A percentile compares a stretch with the other conserved stretches of the same genome.
These are phyloP conservation scores for Plasmodium inui DNA, from an alignment of 169 alveolate genomes.

Conservation along the genomic window DNA sequence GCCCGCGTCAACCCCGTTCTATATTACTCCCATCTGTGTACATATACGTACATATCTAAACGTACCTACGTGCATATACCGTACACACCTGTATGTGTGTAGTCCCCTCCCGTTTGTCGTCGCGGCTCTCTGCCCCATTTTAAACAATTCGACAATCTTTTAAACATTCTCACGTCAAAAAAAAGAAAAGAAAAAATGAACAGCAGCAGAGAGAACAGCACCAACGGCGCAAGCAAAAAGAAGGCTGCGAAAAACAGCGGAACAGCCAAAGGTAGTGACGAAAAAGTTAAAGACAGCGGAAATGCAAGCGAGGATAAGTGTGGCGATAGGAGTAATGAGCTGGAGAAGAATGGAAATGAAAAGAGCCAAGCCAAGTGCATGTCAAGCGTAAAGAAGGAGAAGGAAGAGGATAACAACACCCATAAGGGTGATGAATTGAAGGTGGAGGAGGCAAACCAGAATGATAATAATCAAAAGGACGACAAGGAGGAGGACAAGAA, in stretches of 20 bases:
- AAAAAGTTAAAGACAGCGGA: constrained; percentile 25
- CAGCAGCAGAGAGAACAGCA: constrained; percentile 2
- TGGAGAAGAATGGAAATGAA: neutral
- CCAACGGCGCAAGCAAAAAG: neutral
- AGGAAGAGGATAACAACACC: neutral
- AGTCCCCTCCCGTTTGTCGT: neutral
- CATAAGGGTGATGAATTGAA: neutral
- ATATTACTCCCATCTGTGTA: neutral
- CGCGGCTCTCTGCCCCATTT: neutral
- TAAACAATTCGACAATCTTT: constrained; percentile 13
- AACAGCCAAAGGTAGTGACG: neutral
- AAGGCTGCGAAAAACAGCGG: constrained; percentile 8
- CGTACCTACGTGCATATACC: neutral
- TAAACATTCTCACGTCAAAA: neutral
- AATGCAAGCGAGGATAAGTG: constrained; percentile 22
- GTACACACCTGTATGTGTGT: neutral
- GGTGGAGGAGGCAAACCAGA: neutral
- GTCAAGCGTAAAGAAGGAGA: neutral
- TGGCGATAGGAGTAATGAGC: neutral
- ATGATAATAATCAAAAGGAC: neutral
- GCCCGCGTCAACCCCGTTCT: neutral
- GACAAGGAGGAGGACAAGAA: constrained; percentile 4
- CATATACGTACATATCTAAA: neutral
- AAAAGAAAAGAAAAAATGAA: constrained; percentile 30
- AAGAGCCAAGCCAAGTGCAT: neutral